phyloP scores from a whole-genome alignment of 495 filamentous ascomycete genomes.

The Hypoxylon lienhwacheense region DNA sequence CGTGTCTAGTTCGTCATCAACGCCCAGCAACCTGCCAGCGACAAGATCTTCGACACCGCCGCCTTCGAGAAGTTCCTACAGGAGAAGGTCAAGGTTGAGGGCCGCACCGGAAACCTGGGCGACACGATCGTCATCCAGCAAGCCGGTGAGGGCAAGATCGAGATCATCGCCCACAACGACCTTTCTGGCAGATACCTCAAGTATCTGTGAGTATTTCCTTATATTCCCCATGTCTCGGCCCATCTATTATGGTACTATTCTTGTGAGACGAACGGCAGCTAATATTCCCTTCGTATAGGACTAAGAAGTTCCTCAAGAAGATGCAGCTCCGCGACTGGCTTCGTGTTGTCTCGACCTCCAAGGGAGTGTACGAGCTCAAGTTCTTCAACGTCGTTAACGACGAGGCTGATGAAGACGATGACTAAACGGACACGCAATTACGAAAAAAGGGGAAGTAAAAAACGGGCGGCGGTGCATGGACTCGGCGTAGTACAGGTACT shows the following conservation, averaged over 20 bases:
- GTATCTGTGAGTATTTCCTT: slow-evolving; percentile 78
- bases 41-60: slow-evolving; percentile 99
- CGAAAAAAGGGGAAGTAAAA: slow-evolving; percentile 9
- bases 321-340: slow-evolving; percentile 99
- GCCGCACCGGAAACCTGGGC: slow-evolving; percentile 96
- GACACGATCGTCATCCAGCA: slow-evolving; percentile 89
- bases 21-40: slow-evolving; percentile 91
- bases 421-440: slow-evolving; percentile 58
- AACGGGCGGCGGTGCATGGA: slow-evolving; percentile 24
- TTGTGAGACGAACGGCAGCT: slow-evolving; percentile 1
- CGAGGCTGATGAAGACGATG: slow-evolving; percentile 94
- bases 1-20: slow-evolving; percentile 89
- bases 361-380: slow-evolving; percentile 97
- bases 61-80: slow-evolving; percentile 99
- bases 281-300: slow-evolving; percentile 56
- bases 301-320: slow-evolving; percentile 99
- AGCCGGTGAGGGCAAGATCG: slow-evolving; percentile 91
- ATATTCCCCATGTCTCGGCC: not conserved
- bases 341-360: slow-evolving; percentile 93
- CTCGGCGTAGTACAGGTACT: slow-evolving; percentile 23
- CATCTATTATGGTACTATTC: too few species aligned
- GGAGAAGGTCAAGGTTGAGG: slow-evolving; percentile 99
- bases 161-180: slow-evolving; percentile 94
- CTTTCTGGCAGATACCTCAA: slow-evolving; percentile 99
- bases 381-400: slow-evolving; percentile 99